These are phyloP conservation scores for Leccinum solheimii DNA, from an alignment of 1,284 basidiomycete genomes.

Conservation along the genomic window DNA sequence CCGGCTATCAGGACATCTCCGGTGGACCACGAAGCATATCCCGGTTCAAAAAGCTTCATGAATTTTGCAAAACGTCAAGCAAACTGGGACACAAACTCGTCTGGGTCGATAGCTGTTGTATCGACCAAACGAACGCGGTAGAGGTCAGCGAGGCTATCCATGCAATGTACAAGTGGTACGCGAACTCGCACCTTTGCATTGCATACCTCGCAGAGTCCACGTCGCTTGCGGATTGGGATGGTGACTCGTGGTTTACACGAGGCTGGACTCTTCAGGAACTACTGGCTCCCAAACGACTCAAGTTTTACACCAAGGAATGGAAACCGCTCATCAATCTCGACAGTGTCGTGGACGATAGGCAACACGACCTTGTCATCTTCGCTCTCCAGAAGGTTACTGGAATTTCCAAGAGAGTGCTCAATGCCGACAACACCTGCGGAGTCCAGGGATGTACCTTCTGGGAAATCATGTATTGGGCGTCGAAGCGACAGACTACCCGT, in stretches of 20 bases:
- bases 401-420: conserved; percentile 2
- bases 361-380: not conserved
- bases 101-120: conserved; percentile 23
- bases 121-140: conserved; percentile 8
- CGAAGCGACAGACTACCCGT: conserved; percentile 15
- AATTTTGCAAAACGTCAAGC: conserved; percentile 16
- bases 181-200: conserved; percentile 15
- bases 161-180: conserved; percentile 21
- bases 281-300: conserved; percentile 14
- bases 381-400: conserved; percentile 1
- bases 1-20: conserved; percentile 7
- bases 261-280: conserved; percentile 18
- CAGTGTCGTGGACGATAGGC: not conserved
- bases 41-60: conserved; percentile 10
- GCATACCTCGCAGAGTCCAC: conserved; percentile 13
- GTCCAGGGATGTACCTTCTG: conserved; percentile 9
- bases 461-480: conserved; percentile 24
- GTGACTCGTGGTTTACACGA: conserved; percentile 18
- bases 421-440: conserved; percentile 11
- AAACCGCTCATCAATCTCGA: not conserved
- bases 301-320: conserved; percentile 20
- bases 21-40: not conserved
- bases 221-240: not conserved
- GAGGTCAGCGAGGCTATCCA: conserved; percentile 22
- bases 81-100: conserved; percentile 12